phyloP scores from a whole-genome alignment of 2,329 filamentous ascomycete species.

The Fusarium anguioides region DNA sequence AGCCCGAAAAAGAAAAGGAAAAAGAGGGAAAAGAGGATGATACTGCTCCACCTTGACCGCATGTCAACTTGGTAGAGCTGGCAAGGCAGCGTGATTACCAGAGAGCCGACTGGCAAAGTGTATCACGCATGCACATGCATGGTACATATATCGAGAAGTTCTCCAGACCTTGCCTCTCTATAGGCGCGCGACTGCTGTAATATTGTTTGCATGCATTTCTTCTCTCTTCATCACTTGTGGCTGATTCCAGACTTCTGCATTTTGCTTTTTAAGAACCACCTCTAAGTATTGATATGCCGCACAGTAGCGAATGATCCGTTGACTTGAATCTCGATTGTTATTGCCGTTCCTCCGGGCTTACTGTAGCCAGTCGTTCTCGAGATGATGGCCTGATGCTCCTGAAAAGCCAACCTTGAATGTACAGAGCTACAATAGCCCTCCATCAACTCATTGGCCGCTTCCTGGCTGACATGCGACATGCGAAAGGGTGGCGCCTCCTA shows the following conservation, averaged over 20 bases:
- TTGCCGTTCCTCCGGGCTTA: constrained; percentile 7
- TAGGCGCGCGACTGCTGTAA: constrained; percentile 9
- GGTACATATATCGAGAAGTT: constrained; percentile 5
- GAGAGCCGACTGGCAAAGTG: constrained; percentile 2
- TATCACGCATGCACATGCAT: constrained; percentile 29
- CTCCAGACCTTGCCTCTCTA: constrained; percentile 3
- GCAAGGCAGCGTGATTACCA: background rate
- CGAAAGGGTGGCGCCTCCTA: constrained; percentile 10
- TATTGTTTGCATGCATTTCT: background rate
- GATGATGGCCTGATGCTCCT: constrained; percentile 40
- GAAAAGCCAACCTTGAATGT: constrained; percentile 1
- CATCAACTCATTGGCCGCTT: constrained; percentile 27
- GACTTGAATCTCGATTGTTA: constrained; percentile 1
- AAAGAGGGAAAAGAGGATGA: background rate
- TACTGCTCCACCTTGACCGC: background rate
- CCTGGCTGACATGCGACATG: constrained; percentile 30
- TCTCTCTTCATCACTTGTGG: constrained; percentile 14
- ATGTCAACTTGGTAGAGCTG: constrained; percentile 10
- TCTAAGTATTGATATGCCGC: background rate
- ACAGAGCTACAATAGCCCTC: constrained; percentile 6
- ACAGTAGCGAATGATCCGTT: constrained; percentile 7
- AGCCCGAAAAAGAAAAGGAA: too few relatives aligned
- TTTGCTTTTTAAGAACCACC: constrained; percentile 5
- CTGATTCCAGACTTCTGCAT: constrained; percentile 20
- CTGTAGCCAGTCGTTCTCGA: constrained; percentile 3